Evolutionary conservation across 352 stramenopile species (phyloP).

Genomic region (Achlya hypogyna): DNA sequence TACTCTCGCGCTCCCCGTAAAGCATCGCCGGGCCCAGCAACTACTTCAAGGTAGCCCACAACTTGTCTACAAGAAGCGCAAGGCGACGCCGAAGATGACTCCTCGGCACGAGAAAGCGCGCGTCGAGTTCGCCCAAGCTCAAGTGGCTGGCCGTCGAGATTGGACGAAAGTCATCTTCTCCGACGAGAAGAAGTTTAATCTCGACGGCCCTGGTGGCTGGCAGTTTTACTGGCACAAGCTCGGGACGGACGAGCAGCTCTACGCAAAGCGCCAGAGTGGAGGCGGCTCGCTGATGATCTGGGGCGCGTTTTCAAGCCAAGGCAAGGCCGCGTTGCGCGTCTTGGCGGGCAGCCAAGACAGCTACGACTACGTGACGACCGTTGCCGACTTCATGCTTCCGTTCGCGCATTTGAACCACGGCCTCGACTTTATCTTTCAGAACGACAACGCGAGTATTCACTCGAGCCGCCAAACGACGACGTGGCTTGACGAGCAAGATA

Average conservation of each 20-base stretch:
- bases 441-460: conserved; percentile 1
- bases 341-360: background rate
- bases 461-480: background rate
- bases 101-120: conserved; percentile 25
- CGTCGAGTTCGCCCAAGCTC: conserved; percentile 18
- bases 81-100: background rate
- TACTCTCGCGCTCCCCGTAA: no score
- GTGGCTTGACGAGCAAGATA: background rate
- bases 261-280: background rate
- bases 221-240: conserved; percentile 27
- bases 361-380: background rate
- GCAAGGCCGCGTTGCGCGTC: background rate
- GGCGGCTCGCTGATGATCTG: conserved; percentile 1
- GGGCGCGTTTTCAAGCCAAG: background rate
- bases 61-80: conserved; percentile 6
- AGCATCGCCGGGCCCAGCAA: background rate
- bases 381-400: background rate
- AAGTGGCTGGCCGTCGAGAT: conserved; percentile 8
- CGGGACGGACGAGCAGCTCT: background rate
- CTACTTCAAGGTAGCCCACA: background rate
- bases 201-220: conserved; percentile 30
- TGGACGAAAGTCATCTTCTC: conserved; percentile 31
- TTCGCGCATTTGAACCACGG: background rate
- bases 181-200: conserved; percentile 36
- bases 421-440: background rate